Evolutionary conservation across 805 yeast genomes (phyloP).

Genomic region (Cyberlindnera xylosilytica): DNA sequence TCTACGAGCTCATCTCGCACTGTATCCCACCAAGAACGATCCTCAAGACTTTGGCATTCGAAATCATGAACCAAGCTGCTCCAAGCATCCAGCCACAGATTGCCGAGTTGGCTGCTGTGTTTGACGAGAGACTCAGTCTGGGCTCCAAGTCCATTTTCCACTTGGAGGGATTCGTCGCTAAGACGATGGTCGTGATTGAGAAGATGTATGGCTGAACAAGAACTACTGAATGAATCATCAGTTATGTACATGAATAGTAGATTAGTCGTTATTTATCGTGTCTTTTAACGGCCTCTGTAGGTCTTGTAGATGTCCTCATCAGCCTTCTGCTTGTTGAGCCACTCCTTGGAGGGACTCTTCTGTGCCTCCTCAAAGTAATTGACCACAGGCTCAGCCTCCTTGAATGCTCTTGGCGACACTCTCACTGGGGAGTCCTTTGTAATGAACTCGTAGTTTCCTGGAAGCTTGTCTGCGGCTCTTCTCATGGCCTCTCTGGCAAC

Average conservation of each 20-base stretch:
- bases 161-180: constrained; percentile 90
- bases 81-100: constrained; percentile 39
- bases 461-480: constrained; percentile 87
- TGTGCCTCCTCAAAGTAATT: constrained; percentile 55
- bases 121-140: constrained; percentile 81
- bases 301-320: constrained; percentile 49
- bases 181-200: constrained; percentile 76
- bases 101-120: constrained; percentile 58
- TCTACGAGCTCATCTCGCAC: constrained; percentile 86
- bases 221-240: not conserved
- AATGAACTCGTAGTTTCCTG: constrained; percentile 88
- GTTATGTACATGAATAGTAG: constrained; percentile 12
- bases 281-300: constrained; percentile 56
- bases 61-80: constrained; percentile 35
- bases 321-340: constrained; percentile 51
- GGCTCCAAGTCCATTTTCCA: constrained; percentile 93
- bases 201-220: constrained; percentile 13
- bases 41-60: constrained; percentile 56
- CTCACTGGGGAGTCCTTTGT: constrained; percentile 61
- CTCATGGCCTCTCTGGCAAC: constrained; percentile 88
- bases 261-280: not conserved
- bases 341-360: constrained; percentile 63
- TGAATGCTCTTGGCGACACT: constrained; percentile 62
- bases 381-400: constrained; percentile 38
- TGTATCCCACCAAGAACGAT: constrained; percentile 90